Evolutionary conservation across 768 basidiomycete species (phyloP).

Genomic region (Sporobolomyces phaffii): DNA sequence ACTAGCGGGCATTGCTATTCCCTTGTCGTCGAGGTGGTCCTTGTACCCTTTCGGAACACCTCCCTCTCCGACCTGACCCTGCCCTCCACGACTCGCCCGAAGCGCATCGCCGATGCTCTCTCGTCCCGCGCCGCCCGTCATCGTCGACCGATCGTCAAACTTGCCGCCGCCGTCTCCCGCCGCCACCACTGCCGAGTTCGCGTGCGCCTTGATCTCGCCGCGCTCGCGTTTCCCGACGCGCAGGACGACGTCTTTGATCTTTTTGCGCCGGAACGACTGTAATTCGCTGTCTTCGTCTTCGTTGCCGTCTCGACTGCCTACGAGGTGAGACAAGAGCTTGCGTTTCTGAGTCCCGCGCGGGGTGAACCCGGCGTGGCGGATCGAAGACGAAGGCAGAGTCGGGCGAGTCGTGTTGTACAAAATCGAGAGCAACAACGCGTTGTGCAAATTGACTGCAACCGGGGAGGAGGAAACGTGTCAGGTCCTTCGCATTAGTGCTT

Average conservation of each 20-base stretch:
- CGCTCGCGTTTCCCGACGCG: conserved; percentile 32
- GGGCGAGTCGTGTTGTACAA: conserved; percentile 43
- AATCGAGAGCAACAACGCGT: conserved; percentile 41
- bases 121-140: background rate
- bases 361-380: conserved; percentile 39
- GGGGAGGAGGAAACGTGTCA: background rate
- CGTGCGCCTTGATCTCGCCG: conserved; percentile 26
- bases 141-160: background rate
- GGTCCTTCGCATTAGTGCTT: too few species aligned
- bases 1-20: too few species aligned
- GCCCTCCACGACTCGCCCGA: background rate
- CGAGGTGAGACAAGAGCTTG: background rate
- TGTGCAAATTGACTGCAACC: conserved; percentile 37
- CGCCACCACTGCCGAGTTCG: too few species aligned
- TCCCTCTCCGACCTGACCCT: background rate
- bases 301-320: conserved; percentile 5
- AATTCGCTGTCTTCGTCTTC: conserved; percentile 13
- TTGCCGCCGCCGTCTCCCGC: too few species aligned
- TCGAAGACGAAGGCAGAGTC: conserved; percentile 37
- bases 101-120: background rate
- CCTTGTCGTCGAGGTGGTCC: background rate
- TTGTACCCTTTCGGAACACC: background rate
- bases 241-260: conserved; percentile 36
- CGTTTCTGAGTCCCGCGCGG: conserved; percentile 34
- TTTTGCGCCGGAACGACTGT: conserved; percentile 24